Base-by-base conservation (phyloP, 2,329 filamentous ascomycete species). In the Beauveria caledonica region DNA sequence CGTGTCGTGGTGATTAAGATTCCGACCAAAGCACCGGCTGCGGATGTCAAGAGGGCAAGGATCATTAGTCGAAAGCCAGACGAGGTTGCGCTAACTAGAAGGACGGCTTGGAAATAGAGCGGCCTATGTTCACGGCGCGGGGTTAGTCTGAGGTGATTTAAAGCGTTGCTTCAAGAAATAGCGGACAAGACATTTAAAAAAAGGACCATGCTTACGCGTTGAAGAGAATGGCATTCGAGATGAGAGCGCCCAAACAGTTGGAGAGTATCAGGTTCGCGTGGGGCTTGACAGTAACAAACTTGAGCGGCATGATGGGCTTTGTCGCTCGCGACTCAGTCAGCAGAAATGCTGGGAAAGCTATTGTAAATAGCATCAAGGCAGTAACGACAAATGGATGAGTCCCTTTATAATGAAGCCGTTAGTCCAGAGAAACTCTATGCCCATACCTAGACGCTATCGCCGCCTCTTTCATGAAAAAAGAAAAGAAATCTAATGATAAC, bases 71-170 rank as follows among this genome's bases (percentile, higher is more conserved):
- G 82, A 33, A 91, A 80, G 19, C 89, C 89, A 0, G 88, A 90
- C 25, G 79, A 76, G 0, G 88, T 90, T 11, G 89, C 86, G 5
- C 79, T 81, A 62, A 86, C 84, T 51, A 88, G 78, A 50, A 89
- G 84, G 23, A 90, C 87, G 42, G 86, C 87, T 70, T 90, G 88
- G 74, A 90, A 92, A 75, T 87, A 92, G 5, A 92, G 76, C 0
- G 89, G 89, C 4, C 84, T 84, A 65, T 25, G 46, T 23, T 27
- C 13, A 15, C n/a, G 7, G 23, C 33, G 29, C 39, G 42, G 42
- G 40, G 40, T 58, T 49, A 55, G 52, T 11, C 19, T 19, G 5
- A 5, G 39, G 2, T 13, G 1, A 33, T 40, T 21, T 1, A 11
- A 17, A 13, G 19, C n/a, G 13, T 5, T 17, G 29, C 17, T 17